A percentile compares a stretch with the other conserved stretches of the same genome.
phyloP scores from a whole-genome alignment of 1,284 basidiomycete genomes.

The Coniferiporia sulphurascens region DNA sequence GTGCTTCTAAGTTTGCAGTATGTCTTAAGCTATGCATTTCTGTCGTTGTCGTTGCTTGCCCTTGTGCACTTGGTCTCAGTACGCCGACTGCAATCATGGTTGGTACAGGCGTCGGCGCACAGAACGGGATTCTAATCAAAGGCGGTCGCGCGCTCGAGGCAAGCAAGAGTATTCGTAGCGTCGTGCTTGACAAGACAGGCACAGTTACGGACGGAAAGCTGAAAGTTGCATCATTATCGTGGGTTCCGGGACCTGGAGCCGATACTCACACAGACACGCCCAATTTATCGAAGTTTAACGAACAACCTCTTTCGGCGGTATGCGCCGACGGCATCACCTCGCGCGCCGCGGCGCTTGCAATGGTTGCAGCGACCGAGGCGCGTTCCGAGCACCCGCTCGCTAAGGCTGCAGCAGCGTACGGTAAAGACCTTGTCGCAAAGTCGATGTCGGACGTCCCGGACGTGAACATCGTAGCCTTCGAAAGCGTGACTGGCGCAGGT shows the following conservation, averaged over 20 bases:
- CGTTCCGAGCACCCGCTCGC: constrained; percentile 96
- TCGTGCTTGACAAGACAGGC: constrained; percentile 97
- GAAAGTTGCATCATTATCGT: constrained; percentile 67
- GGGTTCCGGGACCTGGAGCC: constrained; percentile 51
- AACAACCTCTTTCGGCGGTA: constrained; percentile 41
- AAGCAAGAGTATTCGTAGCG: constrained; percentile 73
- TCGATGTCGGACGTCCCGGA: constrained; percentile 34
- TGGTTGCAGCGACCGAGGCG: constrained; percentile 84
- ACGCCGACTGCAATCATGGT: constrained; percentile 99
- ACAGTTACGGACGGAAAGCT: constrained; percentile 91
- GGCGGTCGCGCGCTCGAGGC: constrained; percentile 94
- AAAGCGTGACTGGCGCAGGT: constrained; percentile 87
- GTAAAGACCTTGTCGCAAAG: constrained; percentile 58
- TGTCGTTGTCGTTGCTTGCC: constrained; percentile 97
- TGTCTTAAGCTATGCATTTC: constrained; percentile 98
- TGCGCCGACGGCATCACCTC: constrained; percentile 58
- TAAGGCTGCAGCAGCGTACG: constrained; percentile 82
- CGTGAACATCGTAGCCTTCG: constrained; percentile 61
- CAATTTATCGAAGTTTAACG: constrained; percentile 23
- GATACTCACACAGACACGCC: constrained; percentile 32
- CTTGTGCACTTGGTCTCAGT: constrained; percentile 93
- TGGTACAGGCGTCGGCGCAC: constrained; percentile 94
- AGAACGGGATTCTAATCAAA: constrained; percentile 98
- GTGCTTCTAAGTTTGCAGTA: constrained; percentile 83
- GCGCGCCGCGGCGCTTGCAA: constrained; percentile 65